Evolutionary conservation across 2,329 filamentous ascomycete genomes (phyloP), one percentile per base, ranked within the genome.

Genomic region (Clarireedia paspali): DNA sequence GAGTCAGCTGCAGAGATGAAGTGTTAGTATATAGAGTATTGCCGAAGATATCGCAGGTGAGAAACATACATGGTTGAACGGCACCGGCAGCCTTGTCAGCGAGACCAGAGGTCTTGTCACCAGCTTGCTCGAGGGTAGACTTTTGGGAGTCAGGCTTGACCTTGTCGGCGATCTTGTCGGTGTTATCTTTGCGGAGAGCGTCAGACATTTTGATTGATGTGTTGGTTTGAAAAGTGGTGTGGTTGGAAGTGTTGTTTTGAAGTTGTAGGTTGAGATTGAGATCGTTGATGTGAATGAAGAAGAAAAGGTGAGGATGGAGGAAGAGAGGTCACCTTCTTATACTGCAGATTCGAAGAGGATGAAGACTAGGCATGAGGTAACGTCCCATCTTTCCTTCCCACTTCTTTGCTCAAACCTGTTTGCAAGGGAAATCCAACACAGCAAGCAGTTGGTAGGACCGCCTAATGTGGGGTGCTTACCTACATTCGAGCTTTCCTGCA

Each of bases 71-170:
- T 62, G 77, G 77, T 69, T 80, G 76, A 52, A 74, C 67, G 53
- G 72, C 67, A 57, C 71, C 69, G 57, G 75, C 75, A 62, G 72
- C 67, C 58, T 73, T 74, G 69, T 81, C 78, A 57, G 67, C 71
- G 55, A 69, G 64, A 58, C 76, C 74, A 47, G 75, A 71, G 60
- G 71, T 57, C 51, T 64, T 67, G 71, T 81, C 78, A 50, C 68
- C 66, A 63, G 72, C 68, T 36, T 42, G 49, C 26, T 51, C 53
- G 63, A 72, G 66, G 60, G 70, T 74, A 40, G 75, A 75, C 73
- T 81, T 81, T 68, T 78, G 73, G 63, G 73, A 76, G 70, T 81
- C 75, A 54, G 78, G 78, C 62, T 75, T 80, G 59, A 78, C 56
- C 70, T 75, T 75, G 70, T 79, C 75, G 52, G 67, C 58, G 60